These are phyloP conservation scores for Aspergillus caelatus DNA, from an alignment of 2,329 filamentous ascomycete genomes.

Conservation along the genomic window DNA sequence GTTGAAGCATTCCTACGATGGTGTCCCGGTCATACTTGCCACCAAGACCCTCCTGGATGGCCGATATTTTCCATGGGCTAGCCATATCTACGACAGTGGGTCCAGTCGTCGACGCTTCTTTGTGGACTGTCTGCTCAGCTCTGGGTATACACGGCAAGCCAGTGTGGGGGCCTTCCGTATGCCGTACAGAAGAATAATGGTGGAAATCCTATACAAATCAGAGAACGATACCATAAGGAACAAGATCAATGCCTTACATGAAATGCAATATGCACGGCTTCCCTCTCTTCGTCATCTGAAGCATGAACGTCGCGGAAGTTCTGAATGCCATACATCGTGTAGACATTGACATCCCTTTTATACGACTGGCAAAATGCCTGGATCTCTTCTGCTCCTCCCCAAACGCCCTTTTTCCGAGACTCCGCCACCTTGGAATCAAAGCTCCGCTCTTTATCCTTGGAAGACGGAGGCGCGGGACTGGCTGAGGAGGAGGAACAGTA, in stretches of 20 bases:
- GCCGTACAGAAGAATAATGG: constrained; percentile 69
- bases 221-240: not conserved
- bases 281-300: constrained; percentile 35
- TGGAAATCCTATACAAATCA: constrained; percentile 56
- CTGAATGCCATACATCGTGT: constrained; percentile 46
- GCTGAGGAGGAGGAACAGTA: constrained; percentile 51
- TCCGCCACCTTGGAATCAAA: constrained; percentile 60
- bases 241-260: constrained; percentile 53
- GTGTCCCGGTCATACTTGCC: constrained; percentile 53
- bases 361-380: constrained; percentile 66
- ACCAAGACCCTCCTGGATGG: constrained; percentile 55
- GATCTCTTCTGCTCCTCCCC: constrained; percentile 69
- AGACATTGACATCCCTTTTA: constrained; percentile 65
- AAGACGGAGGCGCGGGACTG: constrained; percentile 46
- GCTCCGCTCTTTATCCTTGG: constrained; percentile 60
- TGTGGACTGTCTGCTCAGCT: constrained; percentile 12
- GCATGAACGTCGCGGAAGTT: constrained; percentile 51
- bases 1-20: constrained; percentile 56
- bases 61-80: constrained; percentile 59
- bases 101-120: constrained; percentile 16
- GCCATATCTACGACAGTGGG: constrained; percentile 41
- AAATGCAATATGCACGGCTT: constrained; percentile 62
- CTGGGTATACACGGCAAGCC: constrained; percentile 55
- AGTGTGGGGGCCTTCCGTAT: constrained; percentile 60
- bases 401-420: constrained; percentile 64